These are phyloP conservation scores for Pythium folliculosum DNA, from an alignment of 352 stramenopile species.

Conservation along the genomic window DNA sequence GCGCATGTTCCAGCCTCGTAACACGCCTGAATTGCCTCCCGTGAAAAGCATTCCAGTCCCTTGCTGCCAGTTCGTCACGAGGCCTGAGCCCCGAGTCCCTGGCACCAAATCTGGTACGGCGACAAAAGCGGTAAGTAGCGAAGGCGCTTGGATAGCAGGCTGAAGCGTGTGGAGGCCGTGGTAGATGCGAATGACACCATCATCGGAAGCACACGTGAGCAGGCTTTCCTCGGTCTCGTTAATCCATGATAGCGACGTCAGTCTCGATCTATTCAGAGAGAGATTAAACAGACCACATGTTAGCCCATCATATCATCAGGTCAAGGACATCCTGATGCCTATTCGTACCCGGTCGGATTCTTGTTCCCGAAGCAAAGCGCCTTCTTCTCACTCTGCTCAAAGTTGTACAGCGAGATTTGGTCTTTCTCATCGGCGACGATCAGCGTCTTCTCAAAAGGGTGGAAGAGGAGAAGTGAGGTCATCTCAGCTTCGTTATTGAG, in stretches of 20 bases:
- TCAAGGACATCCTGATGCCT: background rate
- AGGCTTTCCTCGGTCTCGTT: conserved; percentile 94
- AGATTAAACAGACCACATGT: background rate
- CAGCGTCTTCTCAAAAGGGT: conserved; percentile 94
- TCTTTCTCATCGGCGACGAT: conserved; percentile 95
- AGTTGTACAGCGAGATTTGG: conserved; percentile 95
- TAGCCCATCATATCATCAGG: background rate
- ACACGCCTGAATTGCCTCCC: conserved; percentile 90
- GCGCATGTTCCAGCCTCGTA: conserved; percentile 95
- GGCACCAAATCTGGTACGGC: conserved; percentile 92
- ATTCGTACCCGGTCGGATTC: conserved; percentile 73
- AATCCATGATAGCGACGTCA: conserved; percentile 97
- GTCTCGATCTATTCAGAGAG: conserved; percentile 57
- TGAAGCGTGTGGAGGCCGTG: conserved; percentile 77
- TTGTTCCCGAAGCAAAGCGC: conserved; percentile 84
- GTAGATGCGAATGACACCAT: conserved; percentile 97
- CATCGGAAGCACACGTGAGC: conserved; percentile 94
- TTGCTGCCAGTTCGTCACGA: conserved; percentile 97
- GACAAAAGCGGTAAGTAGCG: conserved; percentile 92
- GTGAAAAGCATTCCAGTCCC: conserved; percentile 87
- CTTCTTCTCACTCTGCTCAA: conserved; percentile 88
- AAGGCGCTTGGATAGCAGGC: conserved; percentile 45
- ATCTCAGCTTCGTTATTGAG: conserved; percentile 93
- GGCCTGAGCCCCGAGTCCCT: conserved; percentile 89
- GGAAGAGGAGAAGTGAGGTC: conserved; percentile 96